Evolutionary conservation across 495 filamentous ascomycete genomes (phyloP), one percentile per base, ranked within the genome.

Genomic region (Podospora comata): DNA sequence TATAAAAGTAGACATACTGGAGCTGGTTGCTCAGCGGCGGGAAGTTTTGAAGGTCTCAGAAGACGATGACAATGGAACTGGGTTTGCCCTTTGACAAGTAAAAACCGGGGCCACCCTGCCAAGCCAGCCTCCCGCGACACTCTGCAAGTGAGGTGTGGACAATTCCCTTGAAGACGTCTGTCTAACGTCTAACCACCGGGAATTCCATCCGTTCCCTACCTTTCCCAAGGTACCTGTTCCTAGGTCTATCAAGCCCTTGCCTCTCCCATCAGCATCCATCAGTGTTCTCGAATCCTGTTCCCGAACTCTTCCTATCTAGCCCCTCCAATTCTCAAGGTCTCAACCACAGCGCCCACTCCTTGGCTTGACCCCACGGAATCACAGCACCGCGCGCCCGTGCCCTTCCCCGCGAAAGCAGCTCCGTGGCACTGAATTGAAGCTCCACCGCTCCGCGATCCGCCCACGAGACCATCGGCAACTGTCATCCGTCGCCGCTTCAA

Each of bases 391-490:
- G 13, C 15, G 11, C 16, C 44, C 62, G 32, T 53, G 60, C 30
- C 60, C 60, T 30, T 34, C 64, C 60, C 68, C 65, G 61, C 60
- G 60, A 63, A n/a, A 18, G 55, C 53, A 19, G 59, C 28, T 64
- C 55, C 26, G 55, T 64, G 60, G 54, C 60, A 11, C 60, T 70
- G 62, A 60, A 64, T 60, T 70, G 48, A 66, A 61, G 65, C 60
- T 64, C 68, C 68, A 67, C 68, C 48, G 0, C 23, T 58, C 55
- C 23, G 55, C 23, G 4, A 58, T 19, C 55, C 55, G 19, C 39
- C 62, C 54, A 67, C 68, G 64, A 63, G 68, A 66, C 64, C 60
- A 64, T 66, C 64, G 58, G 58, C 60, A 20, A 34, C 44, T 39
- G 7, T 39, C 68, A 55, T 58, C 56, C 56, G 68, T 58, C 55